Evolutionary conservation across 2,329 filamentous ascomycete genomes (phyloP).

Genomic region (Alternaria alternata): DNA sequence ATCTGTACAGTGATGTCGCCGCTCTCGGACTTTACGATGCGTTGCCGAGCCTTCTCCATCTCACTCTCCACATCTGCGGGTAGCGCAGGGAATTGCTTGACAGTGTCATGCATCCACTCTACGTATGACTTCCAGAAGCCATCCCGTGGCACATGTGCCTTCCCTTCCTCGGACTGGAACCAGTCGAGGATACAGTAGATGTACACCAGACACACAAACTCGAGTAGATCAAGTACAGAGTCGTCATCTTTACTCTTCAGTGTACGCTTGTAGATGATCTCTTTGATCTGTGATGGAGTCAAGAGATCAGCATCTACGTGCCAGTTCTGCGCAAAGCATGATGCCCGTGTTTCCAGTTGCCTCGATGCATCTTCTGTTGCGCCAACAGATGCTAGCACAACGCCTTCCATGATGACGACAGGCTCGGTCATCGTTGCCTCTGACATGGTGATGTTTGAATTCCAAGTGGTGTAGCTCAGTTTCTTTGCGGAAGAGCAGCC

Average conservation of each 20-base stretch:
- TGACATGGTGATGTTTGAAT: constrained; percentile 9
- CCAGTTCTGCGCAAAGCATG: constrained; percentile 14
- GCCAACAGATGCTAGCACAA: constrained; percentile 11
- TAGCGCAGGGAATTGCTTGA: constrained; percentile 9
- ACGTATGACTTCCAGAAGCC: constrained; percentile 16
- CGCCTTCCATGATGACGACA: constrained; percentile 10
- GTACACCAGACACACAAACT: constrained; percentile 13
- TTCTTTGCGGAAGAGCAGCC: constrained; percentile 14
- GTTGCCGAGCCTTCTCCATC: constrained; percentile 11
- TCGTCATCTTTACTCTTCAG: constrained; percentile 17
- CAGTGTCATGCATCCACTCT: constrained; percentile 13
- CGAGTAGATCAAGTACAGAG: constrained; percentile 11
- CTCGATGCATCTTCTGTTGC: constrained; percentile 1
- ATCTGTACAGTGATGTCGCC: constrained; percentile 15
- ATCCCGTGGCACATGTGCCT: constrained; percentile 7
- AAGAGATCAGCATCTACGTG: constrained; percentile 13
- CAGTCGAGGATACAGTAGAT: constrained; percentile 11
- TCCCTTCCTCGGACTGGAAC: constrained; percentile 12
- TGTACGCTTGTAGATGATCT: constrained; percentile 11
- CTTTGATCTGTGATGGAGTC: constrained; percentile 7
- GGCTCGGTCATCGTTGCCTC: constrained; percentile 8
- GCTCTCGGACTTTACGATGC: constrained; percentile 9
- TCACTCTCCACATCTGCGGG: constrained; percentile 6
- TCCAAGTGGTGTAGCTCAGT: constrained; percentile 15
- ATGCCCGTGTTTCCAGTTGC: constrained; percentile 11